Evolutionary conservation across 805 yeast species (phyloP), one percentile per base, ranked within the genome.

Genomic region (Candida chauliodis): DNA sequence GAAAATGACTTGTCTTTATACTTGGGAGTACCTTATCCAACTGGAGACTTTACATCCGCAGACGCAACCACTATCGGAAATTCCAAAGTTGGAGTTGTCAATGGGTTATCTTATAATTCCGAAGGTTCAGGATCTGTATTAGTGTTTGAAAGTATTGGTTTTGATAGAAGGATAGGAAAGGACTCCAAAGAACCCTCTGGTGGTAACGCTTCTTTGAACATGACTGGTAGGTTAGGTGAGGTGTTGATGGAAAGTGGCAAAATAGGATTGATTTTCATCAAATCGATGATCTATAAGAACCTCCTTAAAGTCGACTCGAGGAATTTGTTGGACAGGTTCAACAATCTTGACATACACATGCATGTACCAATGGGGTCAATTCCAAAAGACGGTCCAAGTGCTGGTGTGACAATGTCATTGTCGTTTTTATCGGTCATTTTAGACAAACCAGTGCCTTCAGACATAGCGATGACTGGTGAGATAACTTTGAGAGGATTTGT

Each of bases 381-480:
- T 26, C 62, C 61, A 25, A 71, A 71, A 48, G 77, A 71, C 39
- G 74, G 74, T 2, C 74, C 74, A 2, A 50, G 56, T n/a, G 64
- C 77, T 0, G 77, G 77, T 13, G 68, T 71, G 34, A 70, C 77
- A 4, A 71, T 71, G 69, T 71, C 77, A 2, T 54, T 69, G 33
- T 67, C 64, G 63, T 67, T 71, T 37, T 53, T 71, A 22, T 71
- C 76, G 1, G 53, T 71, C 38, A 48, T 69, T 5, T 50, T 71
- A 26, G 65, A 69, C 36, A 68, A 61, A 36, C 72, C 75, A 1
- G 71, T 71, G 5, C 69, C 72, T 0, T 50, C 54, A 10, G 62
- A 66, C 36, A 63, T 83, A 35, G 95, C 95, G 36, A 83, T 86
- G 93, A 86, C 95, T 1, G 95, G 95, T 5, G 95, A 85, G 56